These are phyloP conservation scores for Claviceps sp. DNA, from an alignment of 2,329 filamentous ascomycete genomes.

Conservation along the genomic window DNA sequence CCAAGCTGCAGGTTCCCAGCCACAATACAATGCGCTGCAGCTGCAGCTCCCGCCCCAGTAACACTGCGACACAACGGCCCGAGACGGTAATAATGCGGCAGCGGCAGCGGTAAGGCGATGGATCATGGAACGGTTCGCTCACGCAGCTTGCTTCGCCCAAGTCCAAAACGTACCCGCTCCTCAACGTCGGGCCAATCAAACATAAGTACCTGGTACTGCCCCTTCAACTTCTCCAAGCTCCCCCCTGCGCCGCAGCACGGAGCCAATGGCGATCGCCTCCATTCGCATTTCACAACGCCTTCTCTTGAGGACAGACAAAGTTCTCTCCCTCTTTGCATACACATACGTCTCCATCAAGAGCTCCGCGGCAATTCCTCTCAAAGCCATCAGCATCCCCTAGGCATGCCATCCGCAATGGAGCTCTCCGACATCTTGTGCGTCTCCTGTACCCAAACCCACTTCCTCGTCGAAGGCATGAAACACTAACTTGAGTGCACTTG, in stretches of 20 bases:
- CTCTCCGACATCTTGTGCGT: conserved; percentile 84
- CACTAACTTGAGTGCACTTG: conserved; percentile 4
- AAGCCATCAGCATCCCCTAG: background rate
- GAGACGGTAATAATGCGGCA: no score
- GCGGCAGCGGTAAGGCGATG: no score
- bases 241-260: conserved; percentile 1
- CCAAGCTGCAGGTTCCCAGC: background rate
- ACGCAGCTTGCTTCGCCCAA: no score
- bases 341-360: background rate
- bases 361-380: background rate
- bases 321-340: background rate
- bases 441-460: background rate
- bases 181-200: no score
- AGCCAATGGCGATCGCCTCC: conserved; percentile 2
- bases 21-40: no score
- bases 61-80: no score
- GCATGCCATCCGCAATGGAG: conserved; percentile 49
- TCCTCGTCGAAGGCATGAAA: conserved; percentile 6
- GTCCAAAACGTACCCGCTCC: no score
- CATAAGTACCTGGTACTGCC: no score
- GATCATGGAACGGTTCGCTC: no score
- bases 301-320: background rate
- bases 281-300: background rate
- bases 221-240: background rate
- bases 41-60: no score